Evolutionary conservation across 495 filamentous ascomycete genomes (phyloP).

Genomic region (Pseudevernia furfuracea): DNA sequence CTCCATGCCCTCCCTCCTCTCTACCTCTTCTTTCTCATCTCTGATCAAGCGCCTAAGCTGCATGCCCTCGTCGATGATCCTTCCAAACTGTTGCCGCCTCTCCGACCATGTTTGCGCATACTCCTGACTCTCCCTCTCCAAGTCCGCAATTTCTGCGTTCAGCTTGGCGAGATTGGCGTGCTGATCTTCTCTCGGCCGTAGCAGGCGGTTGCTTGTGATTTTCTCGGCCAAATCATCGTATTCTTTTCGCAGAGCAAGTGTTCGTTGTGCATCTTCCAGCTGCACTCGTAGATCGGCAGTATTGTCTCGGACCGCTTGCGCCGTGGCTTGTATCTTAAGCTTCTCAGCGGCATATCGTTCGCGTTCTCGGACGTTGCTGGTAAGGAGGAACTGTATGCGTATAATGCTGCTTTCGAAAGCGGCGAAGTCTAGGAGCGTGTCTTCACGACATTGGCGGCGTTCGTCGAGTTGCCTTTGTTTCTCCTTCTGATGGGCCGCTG

Average conservation of each 20-base stretch:
- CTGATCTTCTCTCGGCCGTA: constrained; percentile 80
- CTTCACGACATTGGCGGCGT: constrained; percentile 61
- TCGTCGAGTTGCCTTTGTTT: constrained; percentile 41
- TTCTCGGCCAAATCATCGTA: constrained; percentile 81
- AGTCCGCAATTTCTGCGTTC: constrained; percentile 76
- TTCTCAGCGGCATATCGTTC: constrained; percentile 79
- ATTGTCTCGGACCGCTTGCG: constrained; percentile 68
- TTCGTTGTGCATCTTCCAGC: constrained; percentile 67
- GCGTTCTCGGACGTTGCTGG: constrained; percentile 76
- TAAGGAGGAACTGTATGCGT: constrained; percentile 78
- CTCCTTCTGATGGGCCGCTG: constrained; percentile 36
- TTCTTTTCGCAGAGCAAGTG: constrained; percentile 68
- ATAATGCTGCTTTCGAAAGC: constrained; percentile 80
- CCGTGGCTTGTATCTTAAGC: constrained; percentile 61
- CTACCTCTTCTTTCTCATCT: constrained; percentile 89
- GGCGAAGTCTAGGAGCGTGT: constrained; percentile 82
- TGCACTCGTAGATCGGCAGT: constrained; percentile 62
- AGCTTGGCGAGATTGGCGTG: constrained; percentile 68
- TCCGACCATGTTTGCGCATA: constrained; percentile 82
- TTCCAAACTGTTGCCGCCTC: constrained; percentile 77
- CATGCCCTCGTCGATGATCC: constrained; percentile 87
- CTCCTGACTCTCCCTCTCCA: constrained; percentile 73
- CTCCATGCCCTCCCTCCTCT: constrained; percentile 68
- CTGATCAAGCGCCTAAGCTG: constrained; percentile 76
- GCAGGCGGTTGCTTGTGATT: constrained; percentile 72